Base-by-base conservation (phyloP, 2,329 filamentous ascomycete genomes). In the Fusarium gaditjirri region DNA sequence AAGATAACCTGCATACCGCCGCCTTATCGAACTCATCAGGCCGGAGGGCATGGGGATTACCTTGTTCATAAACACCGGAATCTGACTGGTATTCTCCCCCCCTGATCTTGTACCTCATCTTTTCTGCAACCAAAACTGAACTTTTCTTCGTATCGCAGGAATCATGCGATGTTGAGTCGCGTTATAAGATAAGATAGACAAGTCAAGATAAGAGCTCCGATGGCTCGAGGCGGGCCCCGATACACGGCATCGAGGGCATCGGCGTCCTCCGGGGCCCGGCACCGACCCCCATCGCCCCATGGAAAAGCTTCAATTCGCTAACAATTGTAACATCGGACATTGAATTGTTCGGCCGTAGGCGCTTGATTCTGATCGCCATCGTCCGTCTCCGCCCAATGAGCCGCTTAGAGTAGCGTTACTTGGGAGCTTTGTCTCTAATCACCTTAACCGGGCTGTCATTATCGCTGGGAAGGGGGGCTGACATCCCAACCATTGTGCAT, bases 251-350 rank as follows among this genome's bases (percentile, higher is more conserved):
- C 25, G 61, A 68, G 76, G 76, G 73, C 74, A 64, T 69, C 76
- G 76, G 76, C 76, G 76, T 71, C 75, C 73, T 77, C 76, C 76
- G 76, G 56, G 62, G 44, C 67, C 69, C 70, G 75, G 63, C 68
- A 67, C 67, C 69, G 71, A 65, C 75, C 73, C 70, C 52, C 57
- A 66, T 76, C 57, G 57, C 69, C 71, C 71, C 74, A 77, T 75
- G 60, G 47, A 55, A 59, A 55, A 25, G 63, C 71, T 65, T 62
- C 63, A 68, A 66, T 76, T 69, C 55, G 60, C 73, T 65, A 65
- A 62, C 56, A 67, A 62, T 71, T 61, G 58, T 39, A 58, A 36
- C 36, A 39, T 44, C 39, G 41, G 61, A 17, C 43, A 44, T 59
- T 53, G 38, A n/a, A 27, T 36, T 61, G 39, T 65, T 75, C 75